phyloP scores from a whole-genome alignment of 768 basidiomycete genomes.

The Hydnomerulius pinastri region DNA sequence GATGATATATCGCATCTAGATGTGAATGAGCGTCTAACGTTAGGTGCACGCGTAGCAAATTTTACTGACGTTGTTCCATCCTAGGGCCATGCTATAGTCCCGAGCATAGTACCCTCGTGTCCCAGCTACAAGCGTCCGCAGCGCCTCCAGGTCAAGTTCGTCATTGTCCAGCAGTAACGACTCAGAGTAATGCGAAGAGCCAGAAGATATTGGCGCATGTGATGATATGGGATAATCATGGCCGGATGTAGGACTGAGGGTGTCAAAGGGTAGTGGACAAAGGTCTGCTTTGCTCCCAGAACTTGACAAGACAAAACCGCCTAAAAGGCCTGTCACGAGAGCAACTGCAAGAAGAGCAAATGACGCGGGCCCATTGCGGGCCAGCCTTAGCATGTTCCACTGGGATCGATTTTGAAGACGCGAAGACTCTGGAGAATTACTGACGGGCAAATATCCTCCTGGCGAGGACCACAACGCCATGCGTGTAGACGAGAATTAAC shows the following conservation, averaged over 20 bases:
- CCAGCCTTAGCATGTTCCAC: conserved; percentile 16
- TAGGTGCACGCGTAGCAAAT: neutral
- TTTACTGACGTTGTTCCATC: conserved; percentile 48
- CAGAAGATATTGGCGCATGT: neutral
- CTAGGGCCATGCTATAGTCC: conserved; percentile 45
- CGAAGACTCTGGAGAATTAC: conserved; percentile 6
- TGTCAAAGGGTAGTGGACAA: conserved; percentile 21
- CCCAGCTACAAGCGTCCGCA: conserved; percentile 35
- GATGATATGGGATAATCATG: neutral
- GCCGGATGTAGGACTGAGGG: neutral
- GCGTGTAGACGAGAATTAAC: neutral
- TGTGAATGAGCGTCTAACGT: conserved; percentile 1
- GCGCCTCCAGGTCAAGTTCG: conserved; percentile 31
- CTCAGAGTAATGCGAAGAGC: neutral
- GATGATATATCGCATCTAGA: conserved; percentile 50
- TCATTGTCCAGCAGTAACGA: conserved; percentile 18
- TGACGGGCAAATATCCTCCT: conserved; percentile 25
- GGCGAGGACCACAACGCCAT: conserved; percentile 14
- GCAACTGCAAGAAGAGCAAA: conserved; percentile 20
- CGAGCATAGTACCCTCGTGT: conserved; percentile 46
- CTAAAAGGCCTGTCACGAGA: conserved; percentile 25
- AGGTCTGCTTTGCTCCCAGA: conserved; percentile 16
- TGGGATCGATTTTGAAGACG: conserved; percentile 1
- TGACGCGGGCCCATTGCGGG: conserved; percentile 15
- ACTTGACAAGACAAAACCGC: conserved; percentile 25